Evolutionary conservation across 2,329 filamentous ascomycete species (phyloP).

Genomic region (Periconia sp.): DNA sequence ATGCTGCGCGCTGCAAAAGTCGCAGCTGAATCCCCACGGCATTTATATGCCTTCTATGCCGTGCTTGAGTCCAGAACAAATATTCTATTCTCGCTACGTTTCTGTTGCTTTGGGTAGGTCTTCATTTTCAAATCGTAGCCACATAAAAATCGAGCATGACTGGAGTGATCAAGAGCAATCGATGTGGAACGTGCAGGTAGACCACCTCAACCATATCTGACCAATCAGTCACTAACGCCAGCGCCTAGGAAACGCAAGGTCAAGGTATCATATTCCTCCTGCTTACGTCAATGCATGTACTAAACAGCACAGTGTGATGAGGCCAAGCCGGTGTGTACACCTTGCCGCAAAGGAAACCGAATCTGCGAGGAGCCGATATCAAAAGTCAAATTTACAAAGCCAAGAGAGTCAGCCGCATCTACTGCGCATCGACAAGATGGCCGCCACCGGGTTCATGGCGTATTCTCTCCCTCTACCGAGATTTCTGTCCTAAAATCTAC

Average conservation of each 20-base stretch:
- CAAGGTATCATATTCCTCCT: conserved; percentile 7
- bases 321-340: conserved; percentile 14
- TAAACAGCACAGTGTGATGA: conserved; percentile 14
- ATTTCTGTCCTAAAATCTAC: conserved; percentile 5
- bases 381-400: conserved; percentile 11
- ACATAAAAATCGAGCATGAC: conserved; percentile 9
- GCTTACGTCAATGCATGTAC: neutral
- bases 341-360: conserved; percentile 10
- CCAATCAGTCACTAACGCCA: too few relatives aligned
- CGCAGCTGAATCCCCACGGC: too few relatives aligned
- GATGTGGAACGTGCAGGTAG: conserved; percentile 15
- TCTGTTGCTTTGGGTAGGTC: neutral
- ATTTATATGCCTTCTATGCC: too few relatives aligned
- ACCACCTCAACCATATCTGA: too few relatives aligned
- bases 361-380: conserved; percentile 12
- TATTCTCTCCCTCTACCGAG: neutral
- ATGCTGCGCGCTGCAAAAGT: too few relatives aligned
- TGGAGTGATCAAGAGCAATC: conserved; percentile 13
- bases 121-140: neutral
- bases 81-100: neutral
- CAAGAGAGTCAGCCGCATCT: neutral
- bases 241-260: conserved; percentile 14
- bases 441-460: neutral
- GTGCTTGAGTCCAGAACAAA: neutral
- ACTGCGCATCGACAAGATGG: too few relatives aligned